Conservation (phyloP, 148 eudicot genomes). For the Rhododendron ovatum region DNA sequence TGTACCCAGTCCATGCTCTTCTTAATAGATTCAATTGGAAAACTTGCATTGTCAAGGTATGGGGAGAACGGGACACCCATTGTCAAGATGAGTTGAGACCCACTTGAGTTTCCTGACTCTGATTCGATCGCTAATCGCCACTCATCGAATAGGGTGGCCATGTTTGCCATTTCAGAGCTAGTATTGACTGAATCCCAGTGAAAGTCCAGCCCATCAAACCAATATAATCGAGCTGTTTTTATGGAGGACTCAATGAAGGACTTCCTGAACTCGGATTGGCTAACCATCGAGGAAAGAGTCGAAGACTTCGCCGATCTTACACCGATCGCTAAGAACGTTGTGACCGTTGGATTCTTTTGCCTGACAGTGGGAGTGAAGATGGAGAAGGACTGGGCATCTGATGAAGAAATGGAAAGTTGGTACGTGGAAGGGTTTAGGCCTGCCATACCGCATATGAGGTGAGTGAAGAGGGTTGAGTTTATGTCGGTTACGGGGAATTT, state of each 20-base stretch:
- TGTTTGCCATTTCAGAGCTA: background rate
- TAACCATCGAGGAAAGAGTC: slow-evolving; percentile 5
- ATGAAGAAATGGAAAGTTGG: background rate
- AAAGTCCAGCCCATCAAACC: slow-evolving; percentile 35
- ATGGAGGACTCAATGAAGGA: slow-evolving; percentile 41
- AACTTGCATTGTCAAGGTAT: background rate
- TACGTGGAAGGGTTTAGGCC: background rate
- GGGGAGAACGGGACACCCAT: slow-evolving; percentile 10
- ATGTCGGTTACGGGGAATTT: background rate
- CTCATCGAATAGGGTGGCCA: slow-evolving; percentile 31
- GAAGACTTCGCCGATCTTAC: background rate
- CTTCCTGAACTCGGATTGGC: slow-evolving; percentile 15
- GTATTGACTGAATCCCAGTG: background rate
- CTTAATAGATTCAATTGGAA: slow-evolving; percentile 26
- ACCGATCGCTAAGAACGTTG: background rate
- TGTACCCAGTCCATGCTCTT: slow-evolving; percentile 37
- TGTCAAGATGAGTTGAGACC: slow-evolving; percentile 18
- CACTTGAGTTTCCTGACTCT: background rate
- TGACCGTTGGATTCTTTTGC: background rate
- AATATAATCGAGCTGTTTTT: slow-evolving; percentile 20
- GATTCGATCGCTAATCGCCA: slow-evolving; percentile 25
- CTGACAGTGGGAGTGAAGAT: background rate
- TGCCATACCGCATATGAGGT: background rate
- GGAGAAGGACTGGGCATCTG: background rate
- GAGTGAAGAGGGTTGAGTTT: background rate